Conservation (phyloP, 1,139 yeast genomes). For the Geotrichum histeridarum region DNA sequence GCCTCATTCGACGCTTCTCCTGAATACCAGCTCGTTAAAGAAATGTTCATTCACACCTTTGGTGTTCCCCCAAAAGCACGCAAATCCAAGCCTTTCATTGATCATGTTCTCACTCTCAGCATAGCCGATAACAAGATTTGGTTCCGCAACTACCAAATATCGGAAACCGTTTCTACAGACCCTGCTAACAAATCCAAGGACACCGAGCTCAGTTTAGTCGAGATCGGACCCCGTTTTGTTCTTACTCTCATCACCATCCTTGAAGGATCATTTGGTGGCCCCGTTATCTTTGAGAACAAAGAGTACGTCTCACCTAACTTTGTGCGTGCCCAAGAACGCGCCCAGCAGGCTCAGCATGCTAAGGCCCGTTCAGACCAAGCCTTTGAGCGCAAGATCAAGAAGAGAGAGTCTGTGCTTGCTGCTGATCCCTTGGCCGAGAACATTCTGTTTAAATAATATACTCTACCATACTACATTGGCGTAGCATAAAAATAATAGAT, state of each 20-base stretch:
- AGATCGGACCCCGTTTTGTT: constrained; percentile 95
- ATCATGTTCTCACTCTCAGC: constrained; percentile 89
- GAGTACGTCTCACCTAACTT: constrained; percentile 95
- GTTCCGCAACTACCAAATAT: constrained; percentile 92
- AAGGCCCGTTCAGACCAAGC: constrained; percentile 76
- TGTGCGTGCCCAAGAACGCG: constrained; percentile 83
- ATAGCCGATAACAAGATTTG: constrained; percentile 91
- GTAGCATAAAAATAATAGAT: not conserved
- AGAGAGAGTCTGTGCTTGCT: constrained; percentile 67
- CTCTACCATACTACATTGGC: no score
- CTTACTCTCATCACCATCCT: constrained; percentile 85
- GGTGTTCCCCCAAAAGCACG: constrained; percentile 98
- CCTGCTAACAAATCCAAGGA: constrained; percentile 38
- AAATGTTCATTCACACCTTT: constrained; percentile 75
- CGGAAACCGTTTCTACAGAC: constrained; percentile 57
- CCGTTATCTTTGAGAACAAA: constrained; percentile 93
- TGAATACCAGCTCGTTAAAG: constrained; percentile 74
- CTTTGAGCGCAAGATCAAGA: constrained; percentile 64
- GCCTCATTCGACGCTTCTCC: constrained; percentile 59
- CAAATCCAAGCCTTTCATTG: constrained; percentile 89
- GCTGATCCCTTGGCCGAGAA: constrained; percentile 84
- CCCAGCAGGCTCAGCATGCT: constrained; percentile 77
- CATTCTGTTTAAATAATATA: constrained; percentile 48
- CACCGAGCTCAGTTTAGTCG: constrained; percentile 69
- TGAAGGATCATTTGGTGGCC: constrained; percentile 98